Percentiles rank a stretch among this genome's conserved stretches.
These are phyloP conservation scores for Scheffersomyces illinoinensis DNA, from an alignment of 1,139 yeast genomes.

Conservation along the genomic window DNA sequence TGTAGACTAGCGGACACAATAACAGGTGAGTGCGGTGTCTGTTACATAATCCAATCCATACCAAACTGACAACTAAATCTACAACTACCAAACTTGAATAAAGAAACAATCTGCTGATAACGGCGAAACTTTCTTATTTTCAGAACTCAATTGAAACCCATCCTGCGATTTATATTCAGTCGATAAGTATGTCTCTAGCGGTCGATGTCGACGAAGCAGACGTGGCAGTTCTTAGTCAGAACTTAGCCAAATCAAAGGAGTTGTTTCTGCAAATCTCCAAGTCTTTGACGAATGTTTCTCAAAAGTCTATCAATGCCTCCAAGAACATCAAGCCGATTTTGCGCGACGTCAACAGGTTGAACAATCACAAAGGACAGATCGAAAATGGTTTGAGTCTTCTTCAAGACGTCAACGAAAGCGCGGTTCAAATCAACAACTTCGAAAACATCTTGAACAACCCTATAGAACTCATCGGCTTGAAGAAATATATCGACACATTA, in stretches of 20 bases:
- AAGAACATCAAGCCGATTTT: conserved; percentile 70
- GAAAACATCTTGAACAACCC: conserved; percentile 45
- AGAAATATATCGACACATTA: conserved; percentile 40
- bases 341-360: conserved; percentile 58
- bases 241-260: conserved; percentile 58
- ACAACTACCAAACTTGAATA: too few relatives aligned
- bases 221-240: conserved; percentile 77
- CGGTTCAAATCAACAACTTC: conserved; percentile 56
- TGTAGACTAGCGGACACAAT: neutral
- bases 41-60: neutral
- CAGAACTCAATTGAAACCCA: neutral
- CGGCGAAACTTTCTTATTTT: neutral
- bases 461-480: conserved; percentile 40
- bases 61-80: neutral
- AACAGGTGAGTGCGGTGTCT: neutral
- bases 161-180: neutral
- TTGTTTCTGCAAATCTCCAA: conserved; percentile 57
- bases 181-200: conserved; percentile 12
- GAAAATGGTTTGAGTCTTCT: conserved; percentile 62
- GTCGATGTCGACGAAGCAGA: conserved; percentile 82
- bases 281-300: conserved; percentile 57
- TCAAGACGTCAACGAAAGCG: conserved; percentile 64
- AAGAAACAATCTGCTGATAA: neutral
- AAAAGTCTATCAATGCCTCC: conserved; percentile 63
- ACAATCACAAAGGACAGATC: conserved; percentile 57